Evolutionary conservation across 768 basidiomycete genomes (phyloP), one percentile per base, ranked within the genome.

Genomic region (Kwoniella heveanensis): DNA sequence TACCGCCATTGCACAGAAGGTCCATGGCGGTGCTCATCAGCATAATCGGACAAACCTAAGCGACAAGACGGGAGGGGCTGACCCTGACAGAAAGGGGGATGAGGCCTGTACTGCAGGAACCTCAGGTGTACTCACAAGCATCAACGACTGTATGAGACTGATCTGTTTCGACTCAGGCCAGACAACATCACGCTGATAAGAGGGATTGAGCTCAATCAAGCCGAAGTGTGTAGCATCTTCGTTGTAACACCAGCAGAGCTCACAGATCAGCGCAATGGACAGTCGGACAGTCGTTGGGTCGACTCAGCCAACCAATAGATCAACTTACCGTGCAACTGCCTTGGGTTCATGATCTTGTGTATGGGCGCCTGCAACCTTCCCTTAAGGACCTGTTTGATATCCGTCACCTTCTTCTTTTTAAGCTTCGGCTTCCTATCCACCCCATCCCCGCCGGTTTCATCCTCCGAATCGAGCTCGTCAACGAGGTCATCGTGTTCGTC

Each of bases 111-210:
- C 8, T 17, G 17, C 32, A 13, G 47, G 25, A 26, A 32, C 2
- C 32, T 10, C 39, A 44, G 15, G 25, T 21, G 27, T 32, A 70
- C 71, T 65, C 46, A 72, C 73, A 21, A 75, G 51, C 54, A 77
- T 68, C 5, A 77, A 53, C 1, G 73, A 74, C 29, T 74, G 71
- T 24, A 77, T 72, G 66, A 77, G 60, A 9, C 52, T 55, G 13
- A 68, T 64, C 71, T 68, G 67, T 58, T 74, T 74, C n/a, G 29
- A 13, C 27, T 64, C 60, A 0, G 65, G 53, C 76, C 76, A 77
- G 24, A 77, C 76, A 15, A 77, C 76, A 56, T 75, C 76, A 60
- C 73, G 69, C 55, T 75, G 73, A 62, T 72, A 75, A 24, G 59
- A 49, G 1, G 73, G 69, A 22, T 65, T 52, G n/a, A 73, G 65